phyloP scores from a whole-genome alignment of 1,284 basidiomycete genomes.

The Cutaneotrichosporon sp. region DNA sequence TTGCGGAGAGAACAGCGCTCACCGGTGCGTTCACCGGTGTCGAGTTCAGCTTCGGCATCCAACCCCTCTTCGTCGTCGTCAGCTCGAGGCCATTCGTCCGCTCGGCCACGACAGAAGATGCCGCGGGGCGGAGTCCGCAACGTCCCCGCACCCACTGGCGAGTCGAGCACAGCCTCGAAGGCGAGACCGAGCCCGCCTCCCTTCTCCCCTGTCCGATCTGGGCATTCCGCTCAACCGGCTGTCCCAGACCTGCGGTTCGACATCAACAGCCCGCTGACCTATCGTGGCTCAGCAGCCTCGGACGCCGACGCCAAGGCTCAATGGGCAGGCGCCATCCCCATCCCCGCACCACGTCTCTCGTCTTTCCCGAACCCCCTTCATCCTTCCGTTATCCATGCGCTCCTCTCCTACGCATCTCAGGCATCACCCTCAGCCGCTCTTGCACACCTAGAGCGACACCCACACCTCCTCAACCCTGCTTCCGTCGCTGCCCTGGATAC shows the following conservation, averaged over 20 bases:
- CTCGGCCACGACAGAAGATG: constrained; percentile 5
- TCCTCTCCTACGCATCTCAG: background rate
- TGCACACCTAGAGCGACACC: background rate
- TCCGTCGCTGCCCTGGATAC: background rate
- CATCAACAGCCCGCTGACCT: background rate
- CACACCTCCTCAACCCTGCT: background rate
- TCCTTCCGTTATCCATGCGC: constrained; percentile 1
- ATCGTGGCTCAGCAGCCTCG: background rate
- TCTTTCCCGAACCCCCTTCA: background rate
- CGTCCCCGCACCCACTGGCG: too few species aligned
- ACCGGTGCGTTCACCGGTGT: too few species aligned
- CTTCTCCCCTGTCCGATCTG: too few species aligned
- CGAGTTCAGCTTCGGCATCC: background rate
- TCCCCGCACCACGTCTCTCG: background rate
- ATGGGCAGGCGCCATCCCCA: background rate
- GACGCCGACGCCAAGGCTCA: background rate
- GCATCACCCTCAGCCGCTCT: background rate
- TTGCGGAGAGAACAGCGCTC: too few species aligned
- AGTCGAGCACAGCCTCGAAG: background rate
- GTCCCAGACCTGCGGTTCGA: background rate
- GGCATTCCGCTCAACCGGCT: background rate
- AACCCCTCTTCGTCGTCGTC: background rate
- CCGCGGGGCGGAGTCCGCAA: constrained; percentile 5
- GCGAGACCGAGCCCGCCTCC: too few species aligned
- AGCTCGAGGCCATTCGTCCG: too few species aligned